Evolutionary conservation across 1,284 basidiomycete species (phyloP), one percentile per base, ranked within the genome.

Genomic region (Trametes pubescens): DNA sequence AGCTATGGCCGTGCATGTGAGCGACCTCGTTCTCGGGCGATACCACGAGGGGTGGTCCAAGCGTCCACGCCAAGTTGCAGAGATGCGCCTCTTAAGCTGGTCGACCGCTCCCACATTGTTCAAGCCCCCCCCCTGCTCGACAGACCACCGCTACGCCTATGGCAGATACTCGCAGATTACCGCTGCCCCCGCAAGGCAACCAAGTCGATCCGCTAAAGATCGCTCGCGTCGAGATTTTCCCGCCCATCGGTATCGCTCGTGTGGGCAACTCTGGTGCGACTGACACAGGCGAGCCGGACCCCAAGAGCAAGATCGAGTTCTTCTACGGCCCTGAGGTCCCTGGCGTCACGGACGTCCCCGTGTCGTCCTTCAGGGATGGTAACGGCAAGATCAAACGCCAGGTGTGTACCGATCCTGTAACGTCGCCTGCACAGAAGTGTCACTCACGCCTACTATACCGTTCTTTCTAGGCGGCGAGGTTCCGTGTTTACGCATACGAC

Each of bases 241-340:
- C 72, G 34, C 72, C 72, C 34, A 67, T 74, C 35, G 72, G 69
- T 22, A 57, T 74, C 46, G 71, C 72, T 48, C 72, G 72, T 40
- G 67, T 73, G 14, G 72, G 72, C n/a, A 65, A 73, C 58, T 72
- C 71, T 14, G 69, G 69, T 4, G 55, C 61, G 18, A 54, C 51
- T 21, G 40, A 59, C 24, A 52, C 26, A 18, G 54, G 64, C 29
- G 53, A 59, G 5, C 32, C 53, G 7, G 18, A 61, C 35, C 51
- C 47, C 47, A 26, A 29, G 18, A 26, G 57, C 49, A 40, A 59
- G 13, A 59, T 69, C 35, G 59, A 69, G 51, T 72, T 57, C 43
- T 74, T 64, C 59, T 58, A 65, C 35, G 63, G 64, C 26, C 67
- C 72, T 7, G 72, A 74, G 52, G 59, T 70, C 32, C 72, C 72